Base-by-base conservation (phyloP, 345 rosid genomes). In the Cochlearia excelsa region DNA sequence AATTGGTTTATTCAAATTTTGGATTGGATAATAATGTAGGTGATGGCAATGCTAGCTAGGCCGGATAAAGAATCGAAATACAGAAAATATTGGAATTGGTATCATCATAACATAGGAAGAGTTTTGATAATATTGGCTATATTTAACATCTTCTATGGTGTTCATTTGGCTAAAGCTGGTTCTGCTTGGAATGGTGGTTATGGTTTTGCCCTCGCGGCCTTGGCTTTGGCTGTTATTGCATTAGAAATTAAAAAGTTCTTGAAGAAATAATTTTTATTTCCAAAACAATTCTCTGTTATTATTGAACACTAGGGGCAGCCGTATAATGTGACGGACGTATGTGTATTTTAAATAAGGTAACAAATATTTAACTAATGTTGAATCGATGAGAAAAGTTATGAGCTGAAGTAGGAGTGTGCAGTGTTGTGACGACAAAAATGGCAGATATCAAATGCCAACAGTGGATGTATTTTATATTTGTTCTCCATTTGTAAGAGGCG, bases 51-150 rank as follows among this genome's bases (percentile, higher is more conserved):
- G 49, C 70, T 92, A 75, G 87, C 82, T 29, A 59, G 96, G 26
- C 91, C 96, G 0, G 74, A 54, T 10, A 79, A 74, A 69, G 46
- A 70, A 46, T 79, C 87, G 0, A 92, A 88, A 42, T 35, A 75
- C 59, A 64, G 95, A 34, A 79, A 65, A 37, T 88, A 78, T 42
- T 88, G 96, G 96, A 86, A 92, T 16, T 88, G 81, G 93, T 88
- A 86, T 68, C 98, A 88, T 38, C 71, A 84, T 27, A 73, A 51
- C 5, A 67, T 75, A 27, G 98, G 98, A 26, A 82, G 93, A 58
- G 30, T 74, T 38, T 3, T 86, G 60, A 79, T 88, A 3, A 54
- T 69, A 48, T 61, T 86, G 11, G 84, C 88, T 3, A 73, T 81
- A 46, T 80, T 81, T 34, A 84, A 92, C 63, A 80, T 88, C 5